Percentiles rank a stretch among this genome's conserved stretches.
These are phyloP conservation scores for Aspergillus sp. DNA, from an alignment of 2,329 filamentous ascomycete genomes.

Conservation along the genomic window DNA sequence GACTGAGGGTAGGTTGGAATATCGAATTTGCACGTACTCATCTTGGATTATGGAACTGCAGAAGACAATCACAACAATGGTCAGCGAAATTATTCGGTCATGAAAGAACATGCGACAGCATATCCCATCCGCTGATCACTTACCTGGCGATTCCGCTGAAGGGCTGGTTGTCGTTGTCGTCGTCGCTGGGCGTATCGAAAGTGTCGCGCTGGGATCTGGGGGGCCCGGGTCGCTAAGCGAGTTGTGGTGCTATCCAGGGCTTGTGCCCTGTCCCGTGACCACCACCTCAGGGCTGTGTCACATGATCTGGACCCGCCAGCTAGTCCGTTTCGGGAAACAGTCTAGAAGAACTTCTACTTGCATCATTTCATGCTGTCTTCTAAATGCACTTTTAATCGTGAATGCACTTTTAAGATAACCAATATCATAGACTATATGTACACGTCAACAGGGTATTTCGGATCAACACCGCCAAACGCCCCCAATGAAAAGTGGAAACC, in stretches of 20 bases:
- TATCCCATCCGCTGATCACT: slow-evolving; percentile 18
- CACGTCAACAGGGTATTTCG: slow-evolving; percentile 7
- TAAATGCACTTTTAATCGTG: background rate
- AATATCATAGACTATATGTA: background rate
- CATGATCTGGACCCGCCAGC: slow-evolving; percentile 4
- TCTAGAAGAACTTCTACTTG: background rate
- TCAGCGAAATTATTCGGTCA: slow-evolving; percentile 19
- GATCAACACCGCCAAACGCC: slow-evolving; percentile 10
- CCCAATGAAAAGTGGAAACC: slow-evolving; percentile 1
- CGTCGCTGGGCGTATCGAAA: slow-evolving; percentile 44
- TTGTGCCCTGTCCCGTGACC: slow-evolving; percentile 32
- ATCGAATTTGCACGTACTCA: slow-evolving; percentile 51
- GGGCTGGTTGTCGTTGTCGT: slow-evolving; percentile 45
- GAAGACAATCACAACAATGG: slow-evolving; percentile 12
- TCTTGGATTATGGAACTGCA: slow-evolving; percentile 53
- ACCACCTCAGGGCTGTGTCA: slow-evolving; percentile 6
- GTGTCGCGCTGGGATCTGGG: slow-evolving; percentile 32
- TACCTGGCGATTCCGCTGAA: slow-evolving; percentile 47
- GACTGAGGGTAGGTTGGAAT: slow-evolving; percentile 15
- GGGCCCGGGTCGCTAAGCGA: slow-evolving; percentile 39
- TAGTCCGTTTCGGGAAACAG: background rate
- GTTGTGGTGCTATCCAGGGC: slow-evolving; percentile 36
- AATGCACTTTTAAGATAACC: no score
- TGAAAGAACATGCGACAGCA: slow-evolving; percentile 1
- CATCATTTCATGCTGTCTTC: background rate